These are phyloP conservation scores for Entomortierella parvispora DNA, from an alignment of 192 early-diverging fungal genomes.

Conservation along the genomic window DNA sequence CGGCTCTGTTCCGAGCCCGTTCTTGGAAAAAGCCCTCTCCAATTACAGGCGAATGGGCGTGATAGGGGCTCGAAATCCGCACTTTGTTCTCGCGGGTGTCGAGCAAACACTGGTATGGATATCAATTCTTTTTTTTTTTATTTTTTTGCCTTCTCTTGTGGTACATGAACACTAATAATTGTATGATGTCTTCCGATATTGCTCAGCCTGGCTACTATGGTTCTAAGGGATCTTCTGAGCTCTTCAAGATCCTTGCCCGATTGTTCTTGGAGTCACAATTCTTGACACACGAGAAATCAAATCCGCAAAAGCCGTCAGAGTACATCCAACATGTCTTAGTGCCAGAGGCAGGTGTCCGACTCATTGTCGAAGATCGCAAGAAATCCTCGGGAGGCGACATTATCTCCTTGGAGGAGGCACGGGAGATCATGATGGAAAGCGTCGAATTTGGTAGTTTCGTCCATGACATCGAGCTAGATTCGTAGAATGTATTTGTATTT, in stretches of 20 bases:
- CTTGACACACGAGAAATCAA: constrained; percentile 32
- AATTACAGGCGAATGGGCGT: constrained; percentile 52
- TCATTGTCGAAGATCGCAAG: constrained; percentile 57
- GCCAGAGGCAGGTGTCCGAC: constrained; percentile 57
- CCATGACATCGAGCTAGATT: constrained; percentile 30
- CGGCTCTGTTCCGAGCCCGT: constrained; percentile 33
- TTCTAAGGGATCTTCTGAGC: constrained; percentile 52
- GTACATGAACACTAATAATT: neutral
- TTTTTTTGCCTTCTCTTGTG: neutral
- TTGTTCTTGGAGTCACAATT: constrained; percentile 50
- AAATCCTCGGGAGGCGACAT: neutral
- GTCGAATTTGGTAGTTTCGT: constrained; percentile 55
- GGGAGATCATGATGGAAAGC: constrained; percentile 53
- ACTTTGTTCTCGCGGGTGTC: constrained; percentile 56
- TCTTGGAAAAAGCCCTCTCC: constrained; percentile 28
- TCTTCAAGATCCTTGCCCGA: constrained; percentile 38
- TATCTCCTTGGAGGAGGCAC: constrained; percentile 39
- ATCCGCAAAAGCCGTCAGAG: constrained; percentile 60
- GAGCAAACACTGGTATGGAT: constrained; percentile 12
- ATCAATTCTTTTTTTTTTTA: neutral
- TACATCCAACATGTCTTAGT: constrained; percentile 64
- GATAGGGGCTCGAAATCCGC: constrained; percentile 53
- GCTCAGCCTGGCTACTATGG: constrained; percentile 67
- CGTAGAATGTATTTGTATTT: neutral
- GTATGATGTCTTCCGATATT: neutral